Evolutionary conservation across 352 stramenopile species (phyloP).

Genomic region (Phytophthora tubulina): DNA sequence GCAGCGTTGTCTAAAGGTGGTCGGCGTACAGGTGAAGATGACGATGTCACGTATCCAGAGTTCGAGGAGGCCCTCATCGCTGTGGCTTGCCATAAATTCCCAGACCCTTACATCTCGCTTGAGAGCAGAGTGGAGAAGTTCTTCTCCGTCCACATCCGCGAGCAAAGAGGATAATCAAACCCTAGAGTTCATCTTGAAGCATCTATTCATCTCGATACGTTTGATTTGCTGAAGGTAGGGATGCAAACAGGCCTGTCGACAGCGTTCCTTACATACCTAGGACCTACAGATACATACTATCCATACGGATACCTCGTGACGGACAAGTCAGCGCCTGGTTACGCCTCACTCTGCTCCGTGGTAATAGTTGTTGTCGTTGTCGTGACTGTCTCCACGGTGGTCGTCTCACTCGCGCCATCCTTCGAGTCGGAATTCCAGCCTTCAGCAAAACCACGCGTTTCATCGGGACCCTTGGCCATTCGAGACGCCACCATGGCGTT

Average conservation of each 20-base stretch:
- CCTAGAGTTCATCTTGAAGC: conserved; percentile 15
- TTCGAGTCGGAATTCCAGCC: conserved; percentile 53
- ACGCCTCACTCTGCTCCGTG: conserved; percentile 23
- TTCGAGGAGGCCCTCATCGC: conserved; percentile 80
- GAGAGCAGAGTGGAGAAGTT: conserved; percentile 85
- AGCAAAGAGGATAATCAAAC: conserved; percentile 18
- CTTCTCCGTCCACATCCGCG: conserved; percentile 71
- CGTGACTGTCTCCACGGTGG: conserved; percentile 7
- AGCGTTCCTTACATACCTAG: conserved; percentile 34
- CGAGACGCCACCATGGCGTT: conserved; percentile 67
- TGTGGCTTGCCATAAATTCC: conserved; percentile 81
- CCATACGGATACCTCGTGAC: background rate
- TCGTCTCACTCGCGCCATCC: conserved; percentile 17
- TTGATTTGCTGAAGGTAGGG: conserved; percentile 17
- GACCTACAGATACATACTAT: conserved; percentile 33
- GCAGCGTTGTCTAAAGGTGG: conserved; percentile 1
- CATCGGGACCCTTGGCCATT: conserved; percentile 81
- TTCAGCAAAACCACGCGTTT: conserved; percentile 69
- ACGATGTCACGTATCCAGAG: conserved; percentile 68
- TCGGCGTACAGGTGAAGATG: conserved; percentile 44
- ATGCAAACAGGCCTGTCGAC: conserved; percentile 16
- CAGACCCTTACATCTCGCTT: conserved; percentile 80
- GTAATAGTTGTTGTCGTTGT: conserved; percentile 22
- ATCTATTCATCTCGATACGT: conserved; percentile 32
- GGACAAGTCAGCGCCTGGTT: background rate